phyloP scores from a whole-genome alignment of 2,329 filamentous ascomycete species.

The Sclerotinia glacialis region DNA sequence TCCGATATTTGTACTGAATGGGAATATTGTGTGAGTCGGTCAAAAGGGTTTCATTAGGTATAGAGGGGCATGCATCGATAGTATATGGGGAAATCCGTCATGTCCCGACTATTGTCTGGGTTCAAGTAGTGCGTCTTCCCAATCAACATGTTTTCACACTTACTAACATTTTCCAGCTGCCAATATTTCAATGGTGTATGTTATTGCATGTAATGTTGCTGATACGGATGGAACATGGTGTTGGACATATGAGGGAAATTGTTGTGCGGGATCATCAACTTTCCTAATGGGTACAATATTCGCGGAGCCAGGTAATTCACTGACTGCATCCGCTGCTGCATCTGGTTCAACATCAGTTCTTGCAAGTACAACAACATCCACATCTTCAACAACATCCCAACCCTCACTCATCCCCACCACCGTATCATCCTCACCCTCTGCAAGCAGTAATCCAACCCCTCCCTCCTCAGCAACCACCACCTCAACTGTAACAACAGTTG shows the following conservation, averaged over 20 bases:
- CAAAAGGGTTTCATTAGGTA: conserved; percentile 29
- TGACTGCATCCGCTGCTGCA: not conserved
- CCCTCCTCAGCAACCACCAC: not conserved
- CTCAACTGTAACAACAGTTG: conserved; percentile 21
- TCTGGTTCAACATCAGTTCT: not conserved
- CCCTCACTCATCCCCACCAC: not conserved
- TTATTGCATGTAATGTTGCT: conserved; percentile 23
- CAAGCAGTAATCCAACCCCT: not conserved
- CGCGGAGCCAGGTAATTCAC: conserved; percentile 3
- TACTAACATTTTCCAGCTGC: conserved; percentile 17
- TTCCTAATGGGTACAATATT: conserved; percentile 25
- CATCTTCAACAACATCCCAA: conserved; percentile 12
- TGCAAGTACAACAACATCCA: conserved; percentile 5
- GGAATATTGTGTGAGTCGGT: conserved; percentile 27
- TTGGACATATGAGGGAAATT: conserved; percentile 29
- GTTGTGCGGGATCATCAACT: conserved; percentile 20
- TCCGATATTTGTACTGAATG: conserved; percentile 26
- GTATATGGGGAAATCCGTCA: conserved; percentile 26
- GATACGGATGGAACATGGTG: conserved; percentile 26
- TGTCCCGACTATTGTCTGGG: conserved; percentile 28
- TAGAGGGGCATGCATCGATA: conserved; percentile 28
- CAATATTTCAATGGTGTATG: conserved; percentile 24
- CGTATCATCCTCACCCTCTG: conserved; percentile 2
- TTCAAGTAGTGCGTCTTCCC: conserved; percentile 9
- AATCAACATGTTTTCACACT: not conserved